Conservation (phyloP, 495 filamentous ascomycete genomes). For the Penicillium tannophilum region DNA sequence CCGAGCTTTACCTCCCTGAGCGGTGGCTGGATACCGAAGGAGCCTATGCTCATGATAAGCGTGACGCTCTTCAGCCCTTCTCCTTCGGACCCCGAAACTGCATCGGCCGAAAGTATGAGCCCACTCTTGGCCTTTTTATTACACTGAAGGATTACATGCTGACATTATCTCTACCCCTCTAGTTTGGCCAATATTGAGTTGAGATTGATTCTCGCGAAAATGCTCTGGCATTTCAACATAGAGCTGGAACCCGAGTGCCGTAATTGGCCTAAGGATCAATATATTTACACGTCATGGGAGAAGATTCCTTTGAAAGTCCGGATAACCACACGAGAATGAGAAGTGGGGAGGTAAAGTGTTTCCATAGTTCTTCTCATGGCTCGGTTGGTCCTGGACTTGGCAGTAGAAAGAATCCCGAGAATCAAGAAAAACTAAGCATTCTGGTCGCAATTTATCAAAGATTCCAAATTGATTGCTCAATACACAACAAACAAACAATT, state of each 20-base stretch:
- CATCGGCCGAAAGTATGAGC: constrained; percentile 46
- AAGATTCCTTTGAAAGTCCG: constrained; percentile 7
- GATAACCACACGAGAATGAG: constrained; percentile 2
- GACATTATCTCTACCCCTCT: not conserved
- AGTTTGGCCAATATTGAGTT: constrained; percentile 40
- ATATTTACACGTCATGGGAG: constrained; percentile 9
- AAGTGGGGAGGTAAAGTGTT: not conserved
- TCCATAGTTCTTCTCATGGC: not conserved
- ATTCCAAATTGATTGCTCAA: not conserved
- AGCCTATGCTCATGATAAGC: constrained; percentile 32
- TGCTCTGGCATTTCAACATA: constrained; percentile 20
- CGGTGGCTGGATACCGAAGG: constrained; percentile 37
- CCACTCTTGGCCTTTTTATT: not conserved
- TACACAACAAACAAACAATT: not conserved
- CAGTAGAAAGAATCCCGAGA: not conserved
- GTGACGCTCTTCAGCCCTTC: constrained; percentile 45
- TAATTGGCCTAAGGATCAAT: constrained; percentile 11
- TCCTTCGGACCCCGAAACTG: constrained; percentile 52
- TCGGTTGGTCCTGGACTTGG: not conserved
- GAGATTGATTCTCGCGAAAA: constrained; percentile 29
- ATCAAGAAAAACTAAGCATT: not conserved
- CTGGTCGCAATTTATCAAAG: not conserved
- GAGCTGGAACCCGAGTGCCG: constrained; percentile 10
- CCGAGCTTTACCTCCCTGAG: constrained; percentile 43
- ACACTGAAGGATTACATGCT: not conserved